These are phyloP conservation scores for Geranium brycei DNA, from an alignment of 345 rosid genomes.

Conservation along the genomic window DNA sequence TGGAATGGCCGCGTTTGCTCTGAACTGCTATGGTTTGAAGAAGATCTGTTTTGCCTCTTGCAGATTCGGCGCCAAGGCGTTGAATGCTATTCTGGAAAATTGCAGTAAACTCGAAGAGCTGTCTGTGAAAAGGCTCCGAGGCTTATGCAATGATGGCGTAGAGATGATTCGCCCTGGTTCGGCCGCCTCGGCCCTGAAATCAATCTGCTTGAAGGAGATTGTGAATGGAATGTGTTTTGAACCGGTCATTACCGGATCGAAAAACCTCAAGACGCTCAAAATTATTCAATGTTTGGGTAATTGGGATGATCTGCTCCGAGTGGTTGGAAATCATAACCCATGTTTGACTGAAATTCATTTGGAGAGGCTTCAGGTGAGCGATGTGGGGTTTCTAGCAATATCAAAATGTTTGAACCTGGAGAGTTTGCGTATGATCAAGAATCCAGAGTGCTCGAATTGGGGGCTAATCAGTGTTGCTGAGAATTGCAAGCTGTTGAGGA, in stretches of 20 bases:
- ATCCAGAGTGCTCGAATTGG: conserved; percentile 58
- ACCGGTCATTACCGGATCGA: conserved; percentile 35
- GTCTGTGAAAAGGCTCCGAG: conserved; percentile 53
- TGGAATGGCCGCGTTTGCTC: conserved; percentile 52
- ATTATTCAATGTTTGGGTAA: conserved; percentile 68
- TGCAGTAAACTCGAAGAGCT: conserved; percentile 49
- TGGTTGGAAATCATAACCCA: conserved; percentile 24
- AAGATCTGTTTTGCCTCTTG: conserved; percentile 78
- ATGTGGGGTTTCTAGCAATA: conserved; percentile 41
- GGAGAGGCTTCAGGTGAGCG: conserved; percentile 73
- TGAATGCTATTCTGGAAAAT: conserved; percentile 52
- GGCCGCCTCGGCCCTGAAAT: conserved; percentile 33
- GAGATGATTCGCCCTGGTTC: conserved; percentile 27
- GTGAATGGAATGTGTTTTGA: conserved; percentile 64
- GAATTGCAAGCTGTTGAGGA: conserved; percentile 55
- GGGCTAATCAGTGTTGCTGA: conserved; percentile 55
- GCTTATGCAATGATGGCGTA: conserved; percentile 34
- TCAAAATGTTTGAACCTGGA: conserved; percentile 51
- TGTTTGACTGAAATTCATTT: conserved; percentile 47
- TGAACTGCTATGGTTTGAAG: conserved; percentile 38
- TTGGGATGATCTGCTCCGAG: conserved; percentile 58
- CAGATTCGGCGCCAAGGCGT: conserved; percentile 57
- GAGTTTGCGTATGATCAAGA: conserved; percentile 58
- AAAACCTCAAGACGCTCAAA: conserved; percentile 44
- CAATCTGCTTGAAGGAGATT: conserved; percentile 67